Percentiles rank a stretch among this genome's conserved stretches.
Conservation (phyloP, 805 yeast species). For the Lipomyces spencermartinsiae region DNA sequence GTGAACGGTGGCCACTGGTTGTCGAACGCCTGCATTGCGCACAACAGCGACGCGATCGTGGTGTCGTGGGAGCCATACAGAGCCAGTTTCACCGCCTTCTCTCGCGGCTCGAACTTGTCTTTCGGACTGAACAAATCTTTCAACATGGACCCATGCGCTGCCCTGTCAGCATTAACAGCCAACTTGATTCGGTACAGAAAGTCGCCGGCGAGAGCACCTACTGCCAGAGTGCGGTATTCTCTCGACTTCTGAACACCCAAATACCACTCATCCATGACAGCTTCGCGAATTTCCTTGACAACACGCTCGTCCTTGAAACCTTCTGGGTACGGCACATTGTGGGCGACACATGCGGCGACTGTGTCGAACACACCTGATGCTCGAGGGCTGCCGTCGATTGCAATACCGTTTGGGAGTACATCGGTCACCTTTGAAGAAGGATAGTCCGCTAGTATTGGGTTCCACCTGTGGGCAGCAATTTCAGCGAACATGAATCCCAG, state of each 20-base stretch:
- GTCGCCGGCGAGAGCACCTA: slow-evolving; percentile 39
- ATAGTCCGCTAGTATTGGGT: slow-evolving; percentile 33
- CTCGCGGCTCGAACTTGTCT: slow-evolving; percentile 6
- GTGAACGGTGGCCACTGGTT: slow-evolving; percentile 39
- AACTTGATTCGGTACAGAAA: slow-evolving; percentile 30
- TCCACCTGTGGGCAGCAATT: slow-evolving; percentile 36
- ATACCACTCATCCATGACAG: slow-evolving; percentile 39
- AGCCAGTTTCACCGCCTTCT: slow-evolving; percentile 28
- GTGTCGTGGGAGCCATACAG: slow-evolving; percentile 40
- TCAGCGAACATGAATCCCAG: slow-evolving; percentile 38
- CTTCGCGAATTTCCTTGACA: slow-evolving; percentile 16
- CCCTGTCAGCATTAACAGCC: slow-evolving; percentile 26
- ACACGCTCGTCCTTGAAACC: slow-evolving; percentile 30
- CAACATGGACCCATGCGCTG: neutral
- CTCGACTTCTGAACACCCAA: slow-evolving; percentile 33
- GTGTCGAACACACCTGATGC: slow-evolving; percentile 39
- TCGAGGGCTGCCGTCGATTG: slow-evolving; percentile 38
- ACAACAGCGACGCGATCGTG: slow-evolving; percentile 37
- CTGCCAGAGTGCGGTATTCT: slow-evolving; percentile 36
- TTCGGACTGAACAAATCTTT: neutral
- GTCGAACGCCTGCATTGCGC: slow-evolving; percentile 35
- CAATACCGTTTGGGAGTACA: slow-evolving; percentile 36
- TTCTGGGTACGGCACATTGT: slow-evolving; percentile 25
- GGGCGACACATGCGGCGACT: slow-evolving; percentile 32
- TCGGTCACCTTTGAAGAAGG: slow-evolving; percentile 32